Percentiles rank a stretch among this genome's conserved stretches.
phyloP scores from a whole-genome alignment of 768 basidiomycete species.

The Tephrocybe rancida region DNA sequence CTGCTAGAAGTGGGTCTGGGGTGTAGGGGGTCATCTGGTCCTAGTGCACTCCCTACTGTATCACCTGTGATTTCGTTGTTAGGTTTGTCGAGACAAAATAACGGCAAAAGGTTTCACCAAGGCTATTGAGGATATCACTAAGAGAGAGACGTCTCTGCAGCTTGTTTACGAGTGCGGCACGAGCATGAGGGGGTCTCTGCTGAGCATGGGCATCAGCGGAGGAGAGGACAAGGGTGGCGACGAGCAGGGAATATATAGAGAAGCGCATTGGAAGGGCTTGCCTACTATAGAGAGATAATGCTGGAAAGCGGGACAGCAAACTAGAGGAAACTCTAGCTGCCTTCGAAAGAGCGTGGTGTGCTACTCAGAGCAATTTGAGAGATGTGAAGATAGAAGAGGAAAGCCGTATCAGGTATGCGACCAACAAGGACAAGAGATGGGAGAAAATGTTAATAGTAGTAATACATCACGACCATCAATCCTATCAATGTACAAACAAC shows the following conservation, averaged over 20 bases:
- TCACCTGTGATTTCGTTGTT: background rate
- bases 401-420: constrained; percentile 3
- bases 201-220: constrained; percentile 41
- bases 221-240: constrained; percentile 27
- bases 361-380: constrained; percentile 4
- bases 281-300: constrained; percentile 6
- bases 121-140: background rate
- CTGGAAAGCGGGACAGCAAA: constrained; percentile 15
- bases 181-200: constrained; percentile 29
- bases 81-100: background rate
- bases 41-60: background rate
- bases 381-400: too few species aligned
- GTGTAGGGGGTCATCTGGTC: too few species aligned
- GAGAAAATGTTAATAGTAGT: constrained; percentile 1
- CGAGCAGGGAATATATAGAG: constrained; percentile 29
- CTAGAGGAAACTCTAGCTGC: constrained; percentile 13
- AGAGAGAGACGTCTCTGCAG: constrained; percentile 17
- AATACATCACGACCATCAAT: constrained; percentile 10
- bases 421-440: constrained; percentile 2
- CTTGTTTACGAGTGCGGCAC: constrained; percentile 31
- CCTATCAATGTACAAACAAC: constrained; percentile 9
- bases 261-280: constrained; percentile 30
- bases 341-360: constrained; percentile 18
- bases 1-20: too few species aligned
- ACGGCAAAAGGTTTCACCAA: background rate